Evolutionary conservation across 2,329 filamentous ascomycete genomes (phyloP), one percentile per base, ranked within the genome.

Genomic region (Trichoderma oligosporum): DNA sequence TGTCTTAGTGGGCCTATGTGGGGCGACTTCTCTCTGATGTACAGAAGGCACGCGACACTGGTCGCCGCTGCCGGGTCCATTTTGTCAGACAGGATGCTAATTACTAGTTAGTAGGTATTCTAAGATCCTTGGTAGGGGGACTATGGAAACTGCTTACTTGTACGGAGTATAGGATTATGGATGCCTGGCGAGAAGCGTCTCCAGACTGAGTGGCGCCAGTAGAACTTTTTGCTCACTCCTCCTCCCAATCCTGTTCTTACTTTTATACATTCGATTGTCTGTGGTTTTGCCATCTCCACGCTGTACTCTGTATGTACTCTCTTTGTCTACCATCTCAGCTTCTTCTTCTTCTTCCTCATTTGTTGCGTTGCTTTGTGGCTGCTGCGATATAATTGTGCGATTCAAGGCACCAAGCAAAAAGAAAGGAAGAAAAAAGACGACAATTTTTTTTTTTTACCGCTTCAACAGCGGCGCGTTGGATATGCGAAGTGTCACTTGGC

Each of bases 391-490:
- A n/a, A n/a, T n/a, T n/a, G n/a, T n/a, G n/a, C n/a, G n/a, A n/a
- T n/a, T n/a, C n/a, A n/a, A n/a, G n/a, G n/a, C n/a, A n/a, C n/a
- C n/a, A n/a, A n/a, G n/a, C n/a, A n/a, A n/a, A n/a, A n/a, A 56
- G 24, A 31, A 45, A 47, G 41, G 18, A 47, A 18, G 38, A 22
- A 18, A 31, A 18, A 20, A 16, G 38, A 41, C 38, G 16, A 41
- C n/a, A 9, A 41, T 31, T 18, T 29, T 24, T 22, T 36, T 55
- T 18, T 49, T 41, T 12, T 42, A 36, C 57, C 57, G 57, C 57
- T 59, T 59, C 57, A 59, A 59, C 57, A 59, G 57, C 57, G 57
- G 57, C 44, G 52, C 57, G 57, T 48, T 46, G 52, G 57, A 56
- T 18, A 59, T 59, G 57, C 56, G 49, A 42, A 48, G 52, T 44